A percentile compares a stretch with the other conserved stretches of the same genome.
Evolutionary conservation across 2,329 filamentous ascomycete species (phyloP).

Genomic region (Colletotrichum sp.): DNA sequence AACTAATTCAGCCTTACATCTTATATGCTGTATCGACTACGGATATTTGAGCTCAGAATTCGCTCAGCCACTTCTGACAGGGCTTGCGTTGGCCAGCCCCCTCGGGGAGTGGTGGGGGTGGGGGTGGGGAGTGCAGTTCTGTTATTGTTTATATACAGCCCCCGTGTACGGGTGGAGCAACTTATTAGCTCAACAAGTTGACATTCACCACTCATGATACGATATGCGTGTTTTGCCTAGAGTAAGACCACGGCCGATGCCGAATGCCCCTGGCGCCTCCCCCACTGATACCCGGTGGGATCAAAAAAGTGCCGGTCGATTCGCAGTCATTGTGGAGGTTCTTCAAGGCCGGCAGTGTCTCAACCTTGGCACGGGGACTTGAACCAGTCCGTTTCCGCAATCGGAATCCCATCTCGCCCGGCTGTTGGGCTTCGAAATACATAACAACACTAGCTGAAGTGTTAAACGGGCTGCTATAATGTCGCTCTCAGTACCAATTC

Average conservation of each 20-base stretch:
- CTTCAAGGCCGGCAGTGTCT: not conserved
- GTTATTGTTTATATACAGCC: not conserved
- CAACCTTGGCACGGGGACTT: not conserved
- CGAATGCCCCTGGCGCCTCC: fast-evolving
- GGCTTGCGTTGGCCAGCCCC: not conserved
- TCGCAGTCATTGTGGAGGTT: not conserved
- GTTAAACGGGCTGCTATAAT: not conserved
- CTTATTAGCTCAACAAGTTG: not conserved
- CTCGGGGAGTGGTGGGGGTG: not conserved
- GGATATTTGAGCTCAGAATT: not conserved
- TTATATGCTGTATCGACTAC: not conserved
- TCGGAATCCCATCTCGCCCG: not conserved
- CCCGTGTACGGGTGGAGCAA: not conserved
- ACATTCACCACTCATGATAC: not conserved
- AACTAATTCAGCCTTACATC: not conserved
- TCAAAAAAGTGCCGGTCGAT: not conserved
- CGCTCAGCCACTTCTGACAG: not conserved
- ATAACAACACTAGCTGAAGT: not conserved
- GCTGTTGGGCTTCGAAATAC: not conserved
- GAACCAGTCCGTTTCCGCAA: not conserved
- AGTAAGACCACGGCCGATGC: not conserved
- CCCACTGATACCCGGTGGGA: not conserved
- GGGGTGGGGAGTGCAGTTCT: not conserved
- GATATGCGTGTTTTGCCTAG: not conserved
- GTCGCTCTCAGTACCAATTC: not conserved